Conservation (phyloP, 1,284 basidiomycete species). For the Grifola frondosa region DNA sequence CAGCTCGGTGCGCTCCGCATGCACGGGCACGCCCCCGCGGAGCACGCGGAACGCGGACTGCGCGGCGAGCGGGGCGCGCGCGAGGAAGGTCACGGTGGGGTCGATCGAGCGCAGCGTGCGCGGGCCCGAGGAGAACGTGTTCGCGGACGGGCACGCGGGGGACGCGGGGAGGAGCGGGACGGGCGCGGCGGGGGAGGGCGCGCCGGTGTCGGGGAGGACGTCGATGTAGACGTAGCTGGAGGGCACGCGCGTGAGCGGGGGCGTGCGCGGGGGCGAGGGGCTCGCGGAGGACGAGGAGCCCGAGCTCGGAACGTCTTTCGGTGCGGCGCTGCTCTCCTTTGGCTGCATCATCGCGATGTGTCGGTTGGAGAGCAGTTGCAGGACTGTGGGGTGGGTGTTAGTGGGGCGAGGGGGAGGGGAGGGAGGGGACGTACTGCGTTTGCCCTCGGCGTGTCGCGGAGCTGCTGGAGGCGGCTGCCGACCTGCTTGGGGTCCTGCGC, state of each 20-base stretch:
- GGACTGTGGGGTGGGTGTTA: slow-evolving; percentile 10
- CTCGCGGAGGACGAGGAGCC: slow-evolving; percentile 4
- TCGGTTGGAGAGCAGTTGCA: slow-evolving; percentile 32
- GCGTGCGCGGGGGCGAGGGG: slow-evolving; percentile 4
- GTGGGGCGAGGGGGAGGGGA: not conserved
- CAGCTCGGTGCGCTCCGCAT: slow-evolving; percentile 51
- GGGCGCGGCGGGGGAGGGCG: slow-evolving; percentile 14
- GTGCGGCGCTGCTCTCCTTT: too few relatives aligned
- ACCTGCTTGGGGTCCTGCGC: slow-evolving; percentile 72
- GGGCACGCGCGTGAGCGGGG: slow-evolving; percentile 15
- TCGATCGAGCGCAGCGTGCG: slow-evolving; percentile 62
- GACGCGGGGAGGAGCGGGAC: slow-evolving; percentile 12
- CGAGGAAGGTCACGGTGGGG: slow-evolving; percentile 62
- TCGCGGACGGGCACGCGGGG: slow-evolving; percentile 19
- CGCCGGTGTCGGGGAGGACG: slow-evolving; percentile 26
- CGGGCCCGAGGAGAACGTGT: slow-evolving; percentile 28
- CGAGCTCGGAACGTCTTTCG: too few relatives aligned
- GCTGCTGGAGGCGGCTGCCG: slow-evolving; percentile 71
- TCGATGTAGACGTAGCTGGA: slow-evolving; percentile 27
- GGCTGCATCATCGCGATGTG: slow-evolving; percentile 28
- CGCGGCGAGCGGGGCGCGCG: slow-evolving; percentile 46
- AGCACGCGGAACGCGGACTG: slow-evolving; percentile 57
- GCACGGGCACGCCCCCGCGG: slow-evolving; percentile 38
- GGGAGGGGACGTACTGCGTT: slow-evolving; percentile 44
- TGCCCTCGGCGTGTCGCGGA: slow-evolving; percentile 69